These are phyloP conservation scores for Alternaria sp. DNA, from an alignment of 2,329 filamentous ascomycete species.

Conservation along the genomic window DNA sequence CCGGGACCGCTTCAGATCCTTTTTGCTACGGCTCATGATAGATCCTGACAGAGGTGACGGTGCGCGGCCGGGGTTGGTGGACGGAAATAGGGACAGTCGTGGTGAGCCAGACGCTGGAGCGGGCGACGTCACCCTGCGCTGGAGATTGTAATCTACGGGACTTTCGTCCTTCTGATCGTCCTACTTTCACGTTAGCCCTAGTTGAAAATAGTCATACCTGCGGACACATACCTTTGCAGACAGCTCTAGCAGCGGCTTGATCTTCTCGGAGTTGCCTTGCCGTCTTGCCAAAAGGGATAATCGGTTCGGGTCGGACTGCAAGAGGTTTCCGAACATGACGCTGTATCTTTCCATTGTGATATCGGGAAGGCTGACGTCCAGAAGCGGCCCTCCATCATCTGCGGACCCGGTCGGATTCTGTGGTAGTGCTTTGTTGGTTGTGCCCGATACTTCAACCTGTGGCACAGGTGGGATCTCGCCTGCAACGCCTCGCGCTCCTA, in stretches of 20 bases:
- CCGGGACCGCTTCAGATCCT: constrained; percentile 34
- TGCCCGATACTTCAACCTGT: constrained; percentile 22
- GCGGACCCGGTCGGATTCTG: background rate
- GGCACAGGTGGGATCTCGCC: constrained; percentile 20
- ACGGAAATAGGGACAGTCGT: constrained; percentile 43
- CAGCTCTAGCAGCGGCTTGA: constrained; percentile 42
- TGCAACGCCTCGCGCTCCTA: constrained; percentile 17
- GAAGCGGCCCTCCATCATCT: constrained; percentile 38
- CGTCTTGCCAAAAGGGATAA: constrained; percentile 42
- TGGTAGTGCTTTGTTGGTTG: constrained; percentile 11
- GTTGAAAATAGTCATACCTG: background rate
- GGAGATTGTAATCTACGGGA: constrained; percentile 25
- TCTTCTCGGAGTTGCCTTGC: constrained; percentile 42
- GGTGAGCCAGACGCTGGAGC: constrained; percentile 34
- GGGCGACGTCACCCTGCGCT: constrained; percentile 44
- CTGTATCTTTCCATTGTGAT: constrained; percentile 88
- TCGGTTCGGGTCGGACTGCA: constrained; percentile 54
- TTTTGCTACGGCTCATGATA: constrained; percentile 22
- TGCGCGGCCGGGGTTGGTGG: constrained; percentile 26
- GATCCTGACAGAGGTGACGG: constrained; percentile 34
- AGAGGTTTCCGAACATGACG: constrained; percentile 84
- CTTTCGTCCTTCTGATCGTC: constrained; percentile 20
- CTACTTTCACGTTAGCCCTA: constrained; percentile 20
- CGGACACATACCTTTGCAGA: constrained; percentile 38
- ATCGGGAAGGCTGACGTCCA: constrained; percentile 81